Evolutionary conservation across 2,329 filamentous ascomycete genomes (phyloP).

Genomic region (Talaromyces sp.): DNA sequence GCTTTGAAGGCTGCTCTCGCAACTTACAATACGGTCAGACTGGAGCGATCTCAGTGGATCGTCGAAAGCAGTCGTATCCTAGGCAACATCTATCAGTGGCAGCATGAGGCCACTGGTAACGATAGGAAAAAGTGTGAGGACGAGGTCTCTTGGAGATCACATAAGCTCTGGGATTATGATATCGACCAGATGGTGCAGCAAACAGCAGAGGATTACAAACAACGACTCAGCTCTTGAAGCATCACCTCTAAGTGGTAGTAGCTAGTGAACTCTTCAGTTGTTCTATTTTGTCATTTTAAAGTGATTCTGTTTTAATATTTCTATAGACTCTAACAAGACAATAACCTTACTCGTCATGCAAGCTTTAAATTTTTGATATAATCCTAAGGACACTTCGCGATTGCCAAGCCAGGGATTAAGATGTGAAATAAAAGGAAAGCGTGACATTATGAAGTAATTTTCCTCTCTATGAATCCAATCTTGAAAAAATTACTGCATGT

Average conservation of each 20-base stretch:
- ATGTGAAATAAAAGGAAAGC: too few relatives aligned
- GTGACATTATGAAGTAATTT: not conserved
- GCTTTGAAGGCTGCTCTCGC: slow-evolving; percentile 41
- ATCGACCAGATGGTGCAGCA: slow-evolving; percentile 30
- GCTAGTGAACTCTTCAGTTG: not conserved
- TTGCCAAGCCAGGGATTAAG: too few relatives aligned
- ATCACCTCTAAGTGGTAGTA: not conserved
- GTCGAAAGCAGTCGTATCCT: slow-evolving; percentile 51
- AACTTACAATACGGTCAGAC: slow-evolving; percentile 51
- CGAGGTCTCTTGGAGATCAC: slow-evolving; percentile 26
- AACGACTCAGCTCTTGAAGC: not conserved
- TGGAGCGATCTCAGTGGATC: slow-evolving; percentile 50
- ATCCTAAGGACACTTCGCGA: not conserved
- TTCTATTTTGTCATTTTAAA: not conserved
- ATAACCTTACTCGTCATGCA: not conserved
- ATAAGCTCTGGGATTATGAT: slow-evolving; percentile 37
- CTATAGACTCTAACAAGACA: not conserved
- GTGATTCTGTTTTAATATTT: not conserved
- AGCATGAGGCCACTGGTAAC: slow-evolving; percentile 26
- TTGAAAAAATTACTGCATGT: not conserved
- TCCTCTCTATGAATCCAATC: not conserved
- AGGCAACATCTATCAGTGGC: slow-evolving; percentile 32
- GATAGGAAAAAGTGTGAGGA: slow-evolving; percentile 27
- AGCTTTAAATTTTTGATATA: not conserved
- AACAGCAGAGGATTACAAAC: slow-evolving; percentile 2